A percentile compares a stretch with the other conserved stretches of the same genome.
Evolutionary conservation across 495 filamentous ascomycete genomes (phyloP).

Genomic region (Aspergillus coremiiformis): DNA sequence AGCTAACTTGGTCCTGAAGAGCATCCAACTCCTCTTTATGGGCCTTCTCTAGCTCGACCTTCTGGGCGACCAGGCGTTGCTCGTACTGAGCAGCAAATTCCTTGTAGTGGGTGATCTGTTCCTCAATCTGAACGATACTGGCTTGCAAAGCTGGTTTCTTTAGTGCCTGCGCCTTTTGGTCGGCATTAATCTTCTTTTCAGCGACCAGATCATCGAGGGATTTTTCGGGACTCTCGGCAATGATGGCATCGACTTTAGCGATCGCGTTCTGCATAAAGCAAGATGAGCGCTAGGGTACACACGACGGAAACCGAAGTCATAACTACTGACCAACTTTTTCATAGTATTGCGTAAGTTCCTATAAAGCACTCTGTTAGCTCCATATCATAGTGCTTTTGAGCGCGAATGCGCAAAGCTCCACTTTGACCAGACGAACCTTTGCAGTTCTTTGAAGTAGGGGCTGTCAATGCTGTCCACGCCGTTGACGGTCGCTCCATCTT

Average conservation of each 20-base stretch:
- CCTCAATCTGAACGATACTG: conserved; percentile 66
- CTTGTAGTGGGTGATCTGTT: conserved; percentile 77
- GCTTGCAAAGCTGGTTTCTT: conserved; percentile 86
- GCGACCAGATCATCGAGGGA: conserved; percentile 78
- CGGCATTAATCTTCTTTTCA: conserved; percentile 78
- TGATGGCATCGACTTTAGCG: conserved; percentile 67
- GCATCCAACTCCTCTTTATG: conserved; percentile 66
- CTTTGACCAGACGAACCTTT: conserved; percentile 55
- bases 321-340: conserved; percentile 74
- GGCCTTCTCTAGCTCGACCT: conserved; percentile 61
- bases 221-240: conserved; percentile 68
- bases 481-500: conserved; percentile 29
- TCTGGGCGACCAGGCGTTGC: conserved; percentile 57
- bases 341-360: conserved; percentile 78
- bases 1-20: conserved; percentile 54
- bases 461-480: conserved; percentile 58
- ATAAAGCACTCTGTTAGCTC: conserved; percentile 8
- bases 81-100: conserved; percentile 75
- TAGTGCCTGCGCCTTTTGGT: conserved; percentile 80
- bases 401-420: background rate
- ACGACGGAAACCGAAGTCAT: background rate
- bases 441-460: conserved; percentile 72
- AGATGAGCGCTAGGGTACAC: conserved; percentile 5
- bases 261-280: conserved; percentile 54
- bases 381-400: background rate